Evolutionary conservation across 495 filamentous ascomycete genomes (phyloP).

Genomic region (Poronia punctata): DNA sequence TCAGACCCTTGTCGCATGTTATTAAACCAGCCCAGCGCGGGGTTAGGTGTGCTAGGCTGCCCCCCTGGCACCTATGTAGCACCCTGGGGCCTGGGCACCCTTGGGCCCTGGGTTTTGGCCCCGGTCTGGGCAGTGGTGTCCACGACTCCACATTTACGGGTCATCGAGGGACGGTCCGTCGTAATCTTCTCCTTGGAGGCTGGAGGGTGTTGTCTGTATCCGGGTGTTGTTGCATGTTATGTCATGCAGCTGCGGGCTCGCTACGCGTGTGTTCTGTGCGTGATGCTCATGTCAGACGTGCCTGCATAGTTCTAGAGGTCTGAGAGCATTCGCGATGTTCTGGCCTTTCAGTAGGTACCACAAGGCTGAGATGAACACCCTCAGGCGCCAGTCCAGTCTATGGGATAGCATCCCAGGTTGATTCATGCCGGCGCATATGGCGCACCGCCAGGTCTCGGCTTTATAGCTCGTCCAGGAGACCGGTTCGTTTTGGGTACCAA

Average conservation of each 20-base stretch:
- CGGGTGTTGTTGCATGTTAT: constrained; percentile 6
- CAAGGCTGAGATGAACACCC: constrained; percentile 8
- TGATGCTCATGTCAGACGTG: constrained; percentile 12
- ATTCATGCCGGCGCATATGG: no score
- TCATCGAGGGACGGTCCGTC: not conserved
- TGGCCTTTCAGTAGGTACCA: not conserved
- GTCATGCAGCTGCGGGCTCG: constrained; percentile 10
- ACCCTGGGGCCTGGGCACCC: no score
- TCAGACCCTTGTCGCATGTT: no score
- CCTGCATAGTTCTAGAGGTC: constrained; percentile 7
- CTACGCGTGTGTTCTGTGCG: constrained; percentile 4
- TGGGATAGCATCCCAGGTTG: no score
- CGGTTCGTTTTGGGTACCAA: no score
- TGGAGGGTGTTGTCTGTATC: constrained; percentile 3
- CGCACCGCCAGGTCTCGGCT: no score
- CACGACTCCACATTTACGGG: not conserved
- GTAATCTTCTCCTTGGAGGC: constrained; percentile 1
- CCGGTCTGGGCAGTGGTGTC: not conserved
- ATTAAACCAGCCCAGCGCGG: no score
- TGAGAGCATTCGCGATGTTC: constrained; percentile 1
- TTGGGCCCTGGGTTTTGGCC: no score
- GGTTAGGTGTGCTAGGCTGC: no score
- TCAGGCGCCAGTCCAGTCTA: no score
- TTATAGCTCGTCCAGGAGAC: no score
- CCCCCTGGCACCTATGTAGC: no score